Base-by-base conservation (phyloP, 768 basidiomycete genomes). In the Naematelia encephala region DNA sequence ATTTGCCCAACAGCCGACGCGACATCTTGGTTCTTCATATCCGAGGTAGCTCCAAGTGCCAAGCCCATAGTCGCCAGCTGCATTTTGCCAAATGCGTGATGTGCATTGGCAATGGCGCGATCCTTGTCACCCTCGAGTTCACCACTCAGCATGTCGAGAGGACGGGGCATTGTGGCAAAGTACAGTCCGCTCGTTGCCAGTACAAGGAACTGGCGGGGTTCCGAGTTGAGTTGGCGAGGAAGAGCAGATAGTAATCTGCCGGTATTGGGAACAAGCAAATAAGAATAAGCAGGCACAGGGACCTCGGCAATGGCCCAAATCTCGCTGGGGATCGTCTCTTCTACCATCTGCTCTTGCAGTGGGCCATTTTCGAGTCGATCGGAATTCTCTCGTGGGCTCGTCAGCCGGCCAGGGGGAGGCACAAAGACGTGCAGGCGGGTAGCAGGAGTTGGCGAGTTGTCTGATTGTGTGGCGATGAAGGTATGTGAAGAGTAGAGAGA, bases 141-240 rank as follows among this genome's bases (percentile, higher is more conserved):
- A 2, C 85, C 87, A 73, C 83, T 84, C 54, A 97, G 78, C 61
- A 89, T 87, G 73, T 98, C 94, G 51, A 94, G 76, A 4, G 93
- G 86, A 44, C 91, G 83, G 56, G 89, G 83, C 78, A 91, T 90
- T 25, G 82, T 81, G 54, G 94, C 80, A 73, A 89, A 86, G 19
- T 86, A 88, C 60, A 96, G 75, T 3, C 91, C 92, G 16, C 86
- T 86, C 67, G 91, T 93, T 4, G 92, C 92, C 51, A 97, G 78
- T 58, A 97, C 83, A 81, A 97, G 84, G 54, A 73, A 73, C 26
- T 65, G 63, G 34, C 68, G 60, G 10, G 61, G 51, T 22, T 68
- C 63, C 4, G 46, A 45, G 22, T 53, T 56, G 26, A 62, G 54
- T 54, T 72, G 68, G 50, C 69, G 54, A 8, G 67, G 29, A 49